Percentiles rank a stretch among this genome's conserved stretches.
These are phyloP conservation scores for Sporothrix brunneoviolacea DNA, from an alignment of 2,329 filamentous ascomycete species.

Conservation along the genomic window DNA sequence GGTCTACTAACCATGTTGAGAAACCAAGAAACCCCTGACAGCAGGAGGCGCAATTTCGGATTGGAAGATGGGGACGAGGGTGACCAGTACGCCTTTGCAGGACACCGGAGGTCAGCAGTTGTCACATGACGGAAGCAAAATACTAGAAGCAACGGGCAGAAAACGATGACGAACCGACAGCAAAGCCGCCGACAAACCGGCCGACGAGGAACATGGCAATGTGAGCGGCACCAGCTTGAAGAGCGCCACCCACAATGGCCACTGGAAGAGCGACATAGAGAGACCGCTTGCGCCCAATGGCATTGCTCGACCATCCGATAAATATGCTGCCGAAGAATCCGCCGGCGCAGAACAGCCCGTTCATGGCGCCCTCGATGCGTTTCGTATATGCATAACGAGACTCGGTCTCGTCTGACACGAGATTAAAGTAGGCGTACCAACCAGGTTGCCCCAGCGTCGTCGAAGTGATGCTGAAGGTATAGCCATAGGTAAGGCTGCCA, in stretches of 20 bases:
- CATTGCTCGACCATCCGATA: constrained; percentile 7
- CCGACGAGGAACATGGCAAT: constrained; percentile 24
- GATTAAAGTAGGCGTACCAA: constrained; percentile 11
- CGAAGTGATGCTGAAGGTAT: constrained; percentile 8
- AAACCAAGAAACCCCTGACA: constrained; percentile 6
- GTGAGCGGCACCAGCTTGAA: constrained; percentile 25
- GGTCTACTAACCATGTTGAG: too few relatives aligned
- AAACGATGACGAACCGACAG: too few relatives aligned
- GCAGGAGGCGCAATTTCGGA: constrained; percentile 31
- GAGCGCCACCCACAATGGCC: constrained; percentile 4
- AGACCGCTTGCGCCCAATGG: constrained; percentile 8
- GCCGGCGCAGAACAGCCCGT: constrained; percentile 11
- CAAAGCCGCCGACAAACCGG: constrained; percentile 14
- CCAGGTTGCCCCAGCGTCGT: constrained; percentile 10
- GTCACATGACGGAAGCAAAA: too few relatives aligned
- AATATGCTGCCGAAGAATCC: constrained; percentile 13
- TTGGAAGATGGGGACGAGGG: constrained; percentile 16
- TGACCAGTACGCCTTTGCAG: constrained; percentile 24
- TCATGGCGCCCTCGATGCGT: constrained; percentile 11
- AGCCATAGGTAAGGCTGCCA: constrained; percentile 8
- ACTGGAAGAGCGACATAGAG: constrained; percentile 4
- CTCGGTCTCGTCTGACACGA: background rate
- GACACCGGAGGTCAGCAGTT: too few relatives aligned
- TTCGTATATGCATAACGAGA: constrained; percentile 3
- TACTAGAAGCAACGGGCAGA: too few relatives aligned